phyloP scores from a whole-genome alignment of 2,329 filamentous ascomycete species.

The Fusarium pseudograminearum region DNA sequence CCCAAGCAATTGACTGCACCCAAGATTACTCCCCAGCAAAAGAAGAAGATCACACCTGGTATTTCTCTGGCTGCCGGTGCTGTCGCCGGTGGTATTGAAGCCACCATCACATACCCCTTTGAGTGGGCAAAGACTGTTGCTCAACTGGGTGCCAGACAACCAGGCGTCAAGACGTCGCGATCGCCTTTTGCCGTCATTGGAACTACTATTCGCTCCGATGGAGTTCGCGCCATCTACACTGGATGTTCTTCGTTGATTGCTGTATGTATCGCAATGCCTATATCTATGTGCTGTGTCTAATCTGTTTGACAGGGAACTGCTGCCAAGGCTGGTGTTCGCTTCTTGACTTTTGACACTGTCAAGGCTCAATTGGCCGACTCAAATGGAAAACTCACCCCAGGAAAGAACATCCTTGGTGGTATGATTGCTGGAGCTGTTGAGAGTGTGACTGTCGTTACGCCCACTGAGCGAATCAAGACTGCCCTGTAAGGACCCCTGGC shows the following conservation, averaged over 20 bases:
- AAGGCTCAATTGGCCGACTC: constrained; percentile 68
- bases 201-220: constrained; percentile 67
- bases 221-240: constrained; percentile 69
- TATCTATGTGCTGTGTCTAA: fast-evolving
- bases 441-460: constrained; percentile 73
- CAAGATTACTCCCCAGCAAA: neutral
- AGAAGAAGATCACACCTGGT: constrained; percentile 49
- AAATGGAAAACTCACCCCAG: constrained; percentile 66
- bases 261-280: constrained; percentile 19
- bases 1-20: neutral
- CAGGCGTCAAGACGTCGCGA: constrained; percentile 43
- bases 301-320: constrained; percentile 60
- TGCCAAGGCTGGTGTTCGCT: constrained; percentile 74
- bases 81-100: constrained; percentile 65
- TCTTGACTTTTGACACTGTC: constrained; percentile 74
- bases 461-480: constrained; percentile 76
- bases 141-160: constrained; percentile 59
- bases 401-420: constrained; percentile 70
- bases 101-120: constrained; percentile 69
- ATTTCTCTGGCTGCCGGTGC: constrained; percentile 64
- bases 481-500: constrained; percentile 57
- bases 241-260: constrained; percentile 71
- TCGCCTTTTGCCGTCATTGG: constrained; percentile 70
- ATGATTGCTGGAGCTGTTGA: constrained; percentile 73
- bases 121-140: constrained; percentile 76